Evolutionary conservation across 306 rosid genomes (phyloP).

Genomic region (Luffa aegyptiaca): DNA sequence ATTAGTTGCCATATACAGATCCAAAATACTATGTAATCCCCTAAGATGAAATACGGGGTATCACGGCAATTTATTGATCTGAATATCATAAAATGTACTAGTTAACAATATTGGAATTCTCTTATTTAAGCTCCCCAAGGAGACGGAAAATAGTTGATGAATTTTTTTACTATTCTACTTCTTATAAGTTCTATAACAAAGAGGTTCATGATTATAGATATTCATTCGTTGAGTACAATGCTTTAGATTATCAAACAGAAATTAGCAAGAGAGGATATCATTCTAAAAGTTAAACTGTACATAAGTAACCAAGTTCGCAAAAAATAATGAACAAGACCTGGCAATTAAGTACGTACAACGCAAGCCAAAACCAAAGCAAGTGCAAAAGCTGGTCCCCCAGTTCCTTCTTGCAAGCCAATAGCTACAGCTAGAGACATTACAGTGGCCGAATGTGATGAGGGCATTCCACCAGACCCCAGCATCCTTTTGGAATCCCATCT

Average conservation of each 20-base stretch:
- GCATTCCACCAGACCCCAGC: conserved; percentile 53
- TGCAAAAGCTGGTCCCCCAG: conserved; percentile 35
- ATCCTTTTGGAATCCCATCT: conserved; percentile 42
- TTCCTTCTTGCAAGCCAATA: conserved; percentile 30
- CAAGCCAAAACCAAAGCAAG: conserved; percentile 40
- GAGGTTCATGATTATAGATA: background rate
- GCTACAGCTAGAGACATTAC: conserved; percentile 32
- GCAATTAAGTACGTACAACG: conserved; percentile 35
- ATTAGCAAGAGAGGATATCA: background rate
- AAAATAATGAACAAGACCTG: conserved; percentile 34
- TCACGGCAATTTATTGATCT: background rate
- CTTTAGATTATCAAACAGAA: background rate
- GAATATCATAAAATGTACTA: background rate
- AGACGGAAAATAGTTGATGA: background rate
- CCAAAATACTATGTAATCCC: background rate
- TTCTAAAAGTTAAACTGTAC: background rate
- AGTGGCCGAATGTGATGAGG: conserved; percentile 40
- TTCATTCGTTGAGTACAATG: background rate
- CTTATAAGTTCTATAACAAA: background rate
- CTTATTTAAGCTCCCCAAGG: background rate
- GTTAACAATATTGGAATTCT: background rate
- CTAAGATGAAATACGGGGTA: background rate
- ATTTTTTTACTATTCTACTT: background rate
- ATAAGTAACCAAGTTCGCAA: conserved; percentile 2
- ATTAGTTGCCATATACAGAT: background rate